A percentile compares a stretch with the other conserved stretches of the same genome.
Evolutionary conservation across 495 filamentous ascomycete species (phyloP).

Genomic region (Rhizodiscina lignyota): DNA sequence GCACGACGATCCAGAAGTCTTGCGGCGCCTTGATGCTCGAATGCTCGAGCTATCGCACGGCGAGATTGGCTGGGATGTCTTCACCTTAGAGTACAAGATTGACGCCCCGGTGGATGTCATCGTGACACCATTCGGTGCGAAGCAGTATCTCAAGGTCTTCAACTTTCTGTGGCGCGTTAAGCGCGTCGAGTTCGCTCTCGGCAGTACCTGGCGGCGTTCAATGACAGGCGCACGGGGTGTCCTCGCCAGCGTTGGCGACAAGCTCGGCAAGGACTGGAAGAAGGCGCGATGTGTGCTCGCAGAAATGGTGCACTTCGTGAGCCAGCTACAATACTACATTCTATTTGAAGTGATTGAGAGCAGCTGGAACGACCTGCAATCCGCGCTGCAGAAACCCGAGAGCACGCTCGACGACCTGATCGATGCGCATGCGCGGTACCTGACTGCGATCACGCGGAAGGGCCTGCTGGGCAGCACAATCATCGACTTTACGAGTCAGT

Average conservation of each 20-base stretch:
- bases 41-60: constrained; percentile 93
- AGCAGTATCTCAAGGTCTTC: constrained; percentile 96
- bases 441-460: constrained; percentile 90
- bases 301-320: constrained; percentile 97
- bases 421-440: constrained; percentile 74
- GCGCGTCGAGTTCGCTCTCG: constrained; percentile 85
- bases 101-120: constrained; percentile 96
- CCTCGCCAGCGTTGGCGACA: constrained; percentile 61
- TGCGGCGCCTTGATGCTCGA: constrained; percentile 81
- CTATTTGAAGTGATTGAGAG: constrained; percentile 96
- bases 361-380: constrained; percentile 77
- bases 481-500: constrained; percentile 71
- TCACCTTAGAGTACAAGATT: constrained; percentile 97
- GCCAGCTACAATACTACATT: constrained; percentile 96
- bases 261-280: constrained; percentile 76
- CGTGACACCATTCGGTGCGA: constrained; percentile 83
- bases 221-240: constrained; percentile 93
- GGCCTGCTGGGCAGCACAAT: constrained; percentile 58
- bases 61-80: constrained; percentile 98
- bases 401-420: constrained; percentile 93
- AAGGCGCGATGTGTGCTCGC: constrained; percentile 69
- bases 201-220: constrained; percentile 81
- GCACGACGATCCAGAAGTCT: constrained; percentile 82
- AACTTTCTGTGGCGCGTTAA: constrained; percentile 99
- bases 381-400: constrained; percentile 59